Percentiles rank a stretch among this genome's conserved stretches.
phyloP scores from a whole-genome alignment of 2,329 filamentous ascomycete species.

The Fusarium nelsonii region DNA sequence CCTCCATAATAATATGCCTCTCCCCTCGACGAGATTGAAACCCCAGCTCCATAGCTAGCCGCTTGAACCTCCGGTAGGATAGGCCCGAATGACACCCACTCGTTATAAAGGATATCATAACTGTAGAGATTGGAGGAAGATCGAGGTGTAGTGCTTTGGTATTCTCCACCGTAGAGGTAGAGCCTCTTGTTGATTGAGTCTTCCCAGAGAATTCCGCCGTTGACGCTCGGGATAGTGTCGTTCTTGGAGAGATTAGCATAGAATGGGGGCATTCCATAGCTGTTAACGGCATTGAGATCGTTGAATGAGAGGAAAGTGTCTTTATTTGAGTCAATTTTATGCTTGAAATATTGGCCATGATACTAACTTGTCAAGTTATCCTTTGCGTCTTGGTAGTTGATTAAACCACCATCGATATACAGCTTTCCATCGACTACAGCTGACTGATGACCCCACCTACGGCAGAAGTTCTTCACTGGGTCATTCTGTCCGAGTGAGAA shows the following conservation, averaged over 20 bases:
- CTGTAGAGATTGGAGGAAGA: constrained; percentile 1
- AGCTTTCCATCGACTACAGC: constrained; percentile 12
- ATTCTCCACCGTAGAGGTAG: constrained; percentile 14
- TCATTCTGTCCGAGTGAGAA: background rate
- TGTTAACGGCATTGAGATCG: background rate
- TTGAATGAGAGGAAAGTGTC: constrained; percentile 10
- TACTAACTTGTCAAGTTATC: constrained; percentile 2
- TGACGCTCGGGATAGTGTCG: constrained; percentile 7
- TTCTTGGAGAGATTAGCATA: constrained; percentile 6
- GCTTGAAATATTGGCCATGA: no score
- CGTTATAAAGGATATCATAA: constrained; percentile 12
- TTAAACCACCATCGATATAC: constrained; percentile 8
- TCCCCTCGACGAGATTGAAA: constrained; percentile 1
- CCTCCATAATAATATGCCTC: constrained; percentile 16
- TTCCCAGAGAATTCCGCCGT: constrained; percentile 15
- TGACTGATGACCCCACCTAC: constrained; percentile 9
- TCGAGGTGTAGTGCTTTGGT: background rate
- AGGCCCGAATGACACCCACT: background rate
- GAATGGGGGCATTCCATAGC: constrained; percentile 1
- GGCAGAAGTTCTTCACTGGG: constrained; percentile 1
- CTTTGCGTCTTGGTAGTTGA: background rate
- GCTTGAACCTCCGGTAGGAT: background rate
- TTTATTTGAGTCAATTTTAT: background rate
- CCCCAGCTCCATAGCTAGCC: constrained; percentile 11
- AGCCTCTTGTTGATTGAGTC: constrained; percentile 16